Base-by-base conservation (phyloP, 2,329 filamentous ascomycete species). In the Cladophialophora psammophila region DNA sequence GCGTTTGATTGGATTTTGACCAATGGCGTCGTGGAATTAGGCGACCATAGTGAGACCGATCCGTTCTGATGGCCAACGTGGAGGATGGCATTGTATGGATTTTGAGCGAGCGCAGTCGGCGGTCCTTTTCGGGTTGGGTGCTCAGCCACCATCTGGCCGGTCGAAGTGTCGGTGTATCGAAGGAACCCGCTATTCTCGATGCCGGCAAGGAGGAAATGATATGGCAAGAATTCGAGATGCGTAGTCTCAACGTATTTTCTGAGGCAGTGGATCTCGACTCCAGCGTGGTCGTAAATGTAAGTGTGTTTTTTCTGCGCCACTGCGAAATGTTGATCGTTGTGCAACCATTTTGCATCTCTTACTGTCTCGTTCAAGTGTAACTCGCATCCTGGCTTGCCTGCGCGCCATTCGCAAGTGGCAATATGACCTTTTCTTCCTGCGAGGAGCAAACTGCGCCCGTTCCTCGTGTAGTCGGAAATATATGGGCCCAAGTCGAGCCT, bases 51-150 rank as follows among this genome's bases (percentile, higher is more conserved):
- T 1, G 93, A 95, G 40, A 99, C 93, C 2, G 92, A 91, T 65
- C 95, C 95, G 76, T 98, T 98, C 76, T 97, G 93, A 76, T 98
- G 94, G 9, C 95, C 95, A 69, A 94, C 88, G 74, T 98, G 93
- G 57, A 97, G 83, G 65, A 99, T 90, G 15, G 93, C 95, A 77
- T 99, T 99, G 79, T 91, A 91, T 0, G 92, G 91, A 76, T 99
- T 99, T 75, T 97, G 94, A 4, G 88, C 85, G 71, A 99, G 86
- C 2, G 94, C 88, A 3, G 91, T 92, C 1, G 95, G 92, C 3
- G 91, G 89, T 34, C 95, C 95, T 68, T 94, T 86, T 76, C 91
- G 90, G 10, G 94, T 98, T 34, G 92, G 88, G 64, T 95, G 86
- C 78, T 98, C 94, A 73, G 90, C 88, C 15, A 98, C 90, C 69